phyloP scores from a whole-genome alignment of 768 basidiomycete species.

The Leccinum barrowsii region DNA sequence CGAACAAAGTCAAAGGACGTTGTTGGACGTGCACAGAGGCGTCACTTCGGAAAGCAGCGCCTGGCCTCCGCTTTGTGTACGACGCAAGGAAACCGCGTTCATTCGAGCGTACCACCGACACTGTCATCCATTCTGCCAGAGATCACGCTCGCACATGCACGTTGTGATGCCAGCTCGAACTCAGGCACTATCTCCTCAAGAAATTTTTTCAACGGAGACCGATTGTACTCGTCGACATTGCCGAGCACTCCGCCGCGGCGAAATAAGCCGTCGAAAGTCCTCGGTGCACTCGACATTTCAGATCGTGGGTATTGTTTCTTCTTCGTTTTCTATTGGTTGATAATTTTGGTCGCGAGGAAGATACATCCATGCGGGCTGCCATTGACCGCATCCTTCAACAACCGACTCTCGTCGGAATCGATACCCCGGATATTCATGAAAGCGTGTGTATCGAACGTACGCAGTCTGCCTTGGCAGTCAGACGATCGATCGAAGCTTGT shows the following conservation, averaged over 20 bases:
- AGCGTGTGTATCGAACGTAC: not conserved
- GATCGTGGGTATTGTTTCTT: constrained; percentile 24
- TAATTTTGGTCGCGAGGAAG: constrained; percentile 9
- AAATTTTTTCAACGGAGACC: constrained; percentile 2
- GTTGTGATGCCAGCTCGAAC: not conserved
- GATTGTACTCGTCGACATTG: not conserved
- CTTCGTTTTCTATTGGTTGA: constrained; percentile 3
- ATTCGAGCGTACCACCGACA: not conserved
- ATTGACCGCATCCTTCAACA: constrained; percentile 27
- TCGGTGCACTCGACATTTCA: constrained; percentile 22
- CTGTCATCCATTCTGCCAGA: constrained; percentile 16
- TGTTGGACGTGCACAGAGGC: constrained; percentile 51
- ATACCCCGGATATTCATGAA: not conserved
- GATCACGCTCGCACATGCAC: constrained; percentile 29
- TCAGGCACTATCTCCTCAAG: not conserved
- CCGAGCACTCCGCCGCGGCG: constrained; percentile 4
- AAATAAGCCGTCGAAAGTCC: constrained; percentile 21
- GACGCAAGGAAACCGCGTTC: constrained; percentile 9
- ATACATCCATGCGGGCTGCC: constrained; percentile 28
- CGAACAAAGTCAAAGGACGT: constrained; percentile 57
- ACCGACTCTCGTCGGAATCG: constrained; percentile 24
- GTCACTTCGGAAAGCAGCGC: constrained; percentile 58
- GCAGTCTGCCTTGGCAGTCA: not conserved
- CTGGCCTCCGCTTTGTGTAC: constrained; percentile 43
- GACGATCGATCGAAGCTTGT: not conserved